phyloP scores from a whole-genome alignment of 1,139 yeast species.

The Zygoascus meyerae region DNA sequence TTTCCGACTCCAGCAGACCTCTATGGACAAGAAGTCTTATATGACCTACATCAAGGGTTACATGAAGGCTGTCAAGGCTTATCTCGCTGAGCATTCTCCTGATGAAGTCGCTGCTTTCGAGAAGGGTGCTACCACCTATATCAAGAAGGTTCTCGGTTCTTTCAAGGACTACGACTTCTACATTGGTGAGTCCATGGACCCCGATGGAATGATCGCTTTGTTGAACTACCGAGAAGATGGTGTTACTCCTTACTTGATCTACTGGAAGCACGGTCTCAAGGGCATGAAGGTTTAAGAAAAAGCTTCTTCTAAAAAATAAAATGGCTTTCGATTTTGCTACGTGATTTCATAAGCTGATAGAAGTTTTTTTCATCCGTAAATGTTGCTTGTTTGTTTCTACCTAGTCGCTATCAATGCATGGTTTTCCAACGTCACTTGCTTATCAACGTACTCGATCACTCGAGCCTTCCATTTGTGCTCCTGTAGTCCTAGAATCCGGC shows the following conservation, averaged over 20 bases:
- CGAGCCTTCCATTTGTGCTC: conserved; percentile 37
- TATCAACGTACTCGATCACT: conserved; percentile 54
- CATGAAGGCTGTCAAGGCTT: conserved; percentile 92
- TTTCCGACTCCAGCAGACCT: conserved; percentile 94
- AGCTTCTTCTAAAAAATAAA: neutral
- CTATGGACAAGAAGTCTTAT: conserved; percentile 96
- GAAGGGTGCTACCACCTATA: conserved; percentile 94
- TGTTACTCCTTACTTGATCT: conserved; percentile 91
- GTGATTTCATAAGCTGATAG: neutral
- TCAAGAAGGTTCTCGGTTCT: conserved; percentile 89
- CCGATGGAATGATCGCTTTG: conserved; percentile 96
- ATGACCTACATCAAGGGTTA: conserved; percentile 93
- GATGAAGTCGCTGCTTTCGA: conserved; percentile 81
- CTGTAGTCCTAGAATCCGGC: conserved; percentile 47
- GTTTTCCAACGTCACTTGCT: conserved; percentile 63
- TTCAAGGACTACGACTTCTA: conserved; percentile 99
- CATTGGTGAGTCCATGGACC: conserved; percentile 99
- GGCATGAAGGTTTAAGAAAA: conserved; percentile 73
- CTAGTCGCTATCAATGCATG: conserved; percentile 45
- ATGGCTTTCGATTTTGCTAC: too few relatives aligned
- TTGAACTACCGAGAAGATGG: conserved; percentile 99
- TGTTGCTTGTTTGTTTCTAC: neutral
- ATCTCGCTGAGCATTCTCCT: conserved; percentile 83
- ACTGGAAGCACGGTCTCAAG: conserved; percentile 97
- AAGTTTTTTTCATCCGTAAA: neutral